Evolutionary conservation across 192 early-diverging fungal species (phyloP).

Genomic region (Entomortierella parvispora): DNA sequence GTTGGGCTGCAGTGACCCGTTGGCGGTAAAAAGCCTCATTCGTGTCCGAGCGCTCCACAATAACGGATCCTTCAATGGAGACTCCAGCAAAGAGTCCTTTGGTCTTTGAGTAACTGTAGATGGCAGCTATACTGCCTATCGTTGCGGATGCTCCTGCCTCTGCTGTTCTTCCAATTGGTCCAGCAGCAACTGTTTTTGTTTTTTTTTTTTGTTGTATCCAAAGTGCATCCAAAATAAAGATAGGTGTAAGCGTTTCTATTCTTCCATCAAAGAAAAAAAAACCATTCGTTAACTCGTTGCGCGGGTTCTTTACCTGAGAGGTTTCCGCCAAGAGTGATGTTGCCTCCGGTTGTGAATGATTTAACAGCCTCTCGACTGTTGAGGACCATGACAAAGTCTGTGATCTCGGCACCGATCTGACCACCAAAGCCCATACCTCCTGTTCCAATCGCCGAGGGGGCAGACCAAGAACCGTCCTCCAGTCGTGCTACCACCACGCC

Average conservation of each 20-base stretch:
- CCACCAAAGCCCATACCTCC: constrained; percentile 89
- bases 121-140: constrained; percentile 80
- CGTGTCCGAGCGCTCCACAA: constrained; percentile 83
- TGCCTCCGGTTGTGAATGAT: constrained; percentile 86
- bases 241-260: no score
- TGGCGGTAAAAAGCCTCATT: constrained; percentile 83
- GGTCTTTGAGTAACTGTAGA: constrained; percentile 91
- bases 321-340: constrained; percentile 90
- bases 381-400: constrained; percentile 92
- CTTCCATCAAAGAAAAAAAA: not conserved
- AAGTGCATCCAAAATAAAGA: no score
- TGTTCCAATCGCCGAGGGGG: constrained; percentile 87
- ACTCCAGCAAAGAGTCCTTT: constrained; percentile 88
- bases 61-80: constrained; percentile 73
- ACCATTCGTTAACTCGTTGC: no score
- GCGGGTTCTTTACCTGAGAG: constrained; percentile 62
- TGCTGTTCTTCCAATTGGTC: constrained; percentile 85
- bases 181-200: constrained; percentile 74
- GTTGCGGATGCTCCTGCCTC: constrained; percentile 82
- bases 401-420: constrained; percentile 89
- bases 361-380: constrained; percentile 86
- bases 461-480: constrained; percentile 81
- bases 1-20: constrained; percentile 77
- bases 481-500: constrained; percentile 89
- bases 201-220: no score